phyloP scores from a whole-genome alignment of 805 yeast species.

The Huiozyma sinensis region DNA sequence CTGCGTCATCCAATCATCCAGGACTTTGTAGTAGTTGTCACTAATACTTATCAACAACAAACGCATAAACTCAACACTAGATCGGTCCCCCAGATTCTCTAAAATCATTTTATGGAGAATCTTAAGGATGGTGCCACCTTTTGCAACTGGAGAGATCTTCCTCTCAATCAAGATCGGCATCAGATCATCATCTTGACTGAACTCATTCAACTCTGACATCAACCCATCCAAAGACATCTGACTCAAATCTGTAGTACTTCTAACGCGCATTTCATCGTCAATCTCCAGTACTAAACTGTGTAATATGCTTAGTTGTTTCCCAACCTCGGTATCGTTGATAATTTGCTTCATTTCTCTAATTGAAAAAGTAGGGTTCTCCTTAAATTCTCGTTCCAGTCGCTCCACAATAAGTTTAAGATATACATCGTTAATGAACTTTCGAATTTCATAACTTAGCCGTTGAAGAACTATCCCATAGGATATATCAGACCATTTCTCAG shows the following conservation, averaged over 20 bases:
- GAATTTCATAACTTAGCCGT: slow-evolving; percentile 53
- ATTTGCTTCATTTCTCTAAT: slow-evolving; percentile 49
- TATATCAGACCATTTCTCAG: slow-evolving; percentile 44
- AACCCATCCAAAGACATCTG: slow-evolving; percentile 32
- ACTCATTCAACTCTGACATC: slow-evolving; percentile 5
- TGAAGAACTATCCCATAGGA: slow-evolving; percentile 67
- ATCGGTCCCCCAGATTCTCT: slow-evolving; percentile 55
- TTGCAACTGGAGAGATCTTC: slow-evolving; percentile 42
- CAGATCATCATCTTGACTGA: slow-evolving; percentile 30
- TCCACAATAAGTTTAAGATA: slow-evolving; percentile 29
- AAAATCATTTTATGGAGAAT: slow-evolving; percentile 50
- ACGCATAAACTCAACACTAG: slow-evolving; percentile 38
- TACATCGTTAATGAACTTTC: slow-evolving; percentile 32
- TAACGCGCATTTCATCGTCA: slow-evolving; percentile 35
- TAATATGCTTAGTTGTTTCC: slow-evolving; percentile 40
- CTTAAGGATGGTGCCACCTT: slow-evolving; percentile 68
- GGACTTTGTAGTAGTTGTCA: slow-evolving; percentile 49
- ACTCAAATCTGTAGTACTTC: slow-evolving; percentile 33
- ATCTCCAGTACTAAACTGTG: slow-evolving; percentile 47
- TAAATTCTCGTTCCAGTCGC: slow-evolving; percentile 44
- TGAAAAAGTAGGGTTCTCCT: slow-evolving; percentile 40
- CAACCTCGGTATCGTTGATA: slow-evolving; percentile 28
- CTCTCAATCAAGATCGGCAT: slow-evolving; percentile 35
- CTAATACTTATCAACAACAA: slow-evolving; percentile 50
- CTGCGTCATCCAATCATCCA: slow-evolving; percentile 66